Evolutionary conservation across 495 filamentous ascomycete species (phyloP), one percentile per base, ranked within the genome.

Genomic region (Cercophora sp.): DNA sequence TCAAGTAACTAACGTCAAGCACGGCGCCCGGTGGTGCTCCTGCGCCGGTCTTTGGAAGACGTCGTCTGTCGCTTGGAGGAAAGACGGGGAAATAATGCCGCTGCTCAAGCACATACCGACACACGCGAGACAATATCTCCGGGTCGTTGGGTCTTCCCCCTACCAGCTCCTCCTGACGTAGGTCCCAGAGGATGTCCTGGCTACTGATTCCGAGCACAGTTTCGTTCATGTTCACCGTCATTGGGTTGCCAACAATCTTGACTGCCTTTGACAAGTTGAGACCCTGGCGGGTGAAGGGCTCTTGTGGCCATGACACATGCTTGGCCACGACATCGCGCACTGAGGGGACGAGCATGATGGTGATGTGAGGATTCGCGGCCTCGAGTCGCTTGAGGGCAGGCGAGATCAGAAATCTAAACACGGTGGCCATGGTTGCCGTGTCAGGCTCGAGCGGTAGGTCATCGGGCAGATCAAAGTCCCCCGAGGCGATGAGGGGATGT

Each of bases 261-360:
- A 77, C 85, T 44, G 85, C 74, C 68, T 89, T 88, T n/a, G 84
- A 85, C 3, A 95, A 72, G 41, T 72, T 73, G 9, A 96, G 78
- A 2, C 85, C 81, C 59, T 83, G 85, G 56, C 79, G 81, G 1
- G 78, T 73, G 13, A 96, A 79, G 20, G 79, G 76, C 55, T 96
- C 92, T 63, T 98, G 93, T 2, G 93, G 93, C 84, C 87, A 98
- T 22, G 87, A 85, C 22, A 90, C 85, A 67, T 96, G 91, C 42
- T 83, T 85, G 71, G 78, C 85, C 54, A 92, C 69, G 0, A 85
- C 81, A 58, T 98, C 93, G n/a, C 91, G 88, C 5, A 92, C 79
- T 5, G 86, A 91, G 8, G 93, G 93, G 2, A 96, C 73, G 2
- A 96, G 72, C 27, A 96, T 77, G 51, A 98, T 85, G 11, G 81